Evolutionary conservation across 768 basidiomycete genomes (phyloP).

Genomic region (Gymnopilus dilepis): DNA sequence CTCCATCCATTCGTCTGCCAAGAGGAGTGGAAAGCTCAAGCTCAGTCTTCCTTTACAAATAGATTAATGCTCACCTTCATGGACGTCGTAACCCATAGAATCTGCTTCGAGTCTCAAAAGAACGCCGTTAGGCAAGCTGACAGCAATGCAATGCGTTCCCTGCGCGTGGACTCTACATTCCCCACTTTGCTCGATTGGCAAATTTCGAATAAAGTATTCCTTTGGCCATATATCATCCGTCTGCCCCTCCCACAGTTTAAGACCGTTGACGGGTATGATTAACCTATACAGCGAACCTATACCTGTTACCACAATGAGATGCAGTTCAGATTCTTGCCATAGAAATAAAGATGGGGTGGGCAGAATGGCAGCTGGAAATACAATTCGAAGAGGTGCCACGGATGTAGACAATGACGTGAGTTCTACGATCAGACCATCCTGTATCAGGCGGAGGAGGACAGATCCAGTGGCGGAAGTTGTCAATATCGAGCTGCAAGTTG

Average conservation of each 20-base stretch:
- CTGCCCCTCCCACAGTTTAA: constrained; percentile 63
- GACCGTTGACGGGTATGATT: constrained; percentile 61
- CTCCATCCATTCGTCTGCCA: constrained; percentile 75
- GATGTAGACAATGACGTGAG: constrained; percentile 74
- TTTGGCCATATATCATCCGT: constrained; percentile 60
- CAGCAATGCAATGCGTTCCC: constrained; percentile 67
- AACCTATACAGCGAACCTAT: constrained; percentile 77
- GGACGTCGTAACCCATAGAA: constrained; percentile 53
- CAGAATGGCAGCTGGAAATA: constrained; percentile 74
- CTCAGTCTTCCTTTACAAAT: constrained; percentile 18
- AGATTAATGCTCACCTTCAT: constrained; percentile 56
- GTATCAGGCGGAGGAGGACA: constrained; percentile 75
- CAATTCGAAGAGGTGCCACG: constrained; percentile 72
- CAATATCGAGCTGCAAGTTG: constrained; percentile 63
- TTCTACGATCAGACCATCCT: constrained; percentile 76
- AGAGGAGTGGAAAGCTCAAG: constrained; percentile 17
- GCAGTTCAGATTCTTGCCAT: constrained; percentile 58
- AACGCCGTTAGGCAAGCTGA: constrained; percentile 64
- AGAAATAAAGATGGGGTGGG: constrained; percentile 69
- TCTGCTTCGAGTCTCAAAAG: constrained; percentile 75
- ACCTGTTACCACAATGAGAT: constrained; percentile 71
- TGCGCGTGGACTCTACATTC: constrained; percentile 65
- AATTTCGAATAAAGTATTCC: constrained; percentile 69
- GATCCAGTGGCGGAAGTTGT: constrained; percentile 64
- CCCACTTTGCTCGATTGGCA: constrained; percentile 42